Conservation (phyloP, 2,329 filamentous ascomycete species). For the Microascus cirrosus region DNA sequence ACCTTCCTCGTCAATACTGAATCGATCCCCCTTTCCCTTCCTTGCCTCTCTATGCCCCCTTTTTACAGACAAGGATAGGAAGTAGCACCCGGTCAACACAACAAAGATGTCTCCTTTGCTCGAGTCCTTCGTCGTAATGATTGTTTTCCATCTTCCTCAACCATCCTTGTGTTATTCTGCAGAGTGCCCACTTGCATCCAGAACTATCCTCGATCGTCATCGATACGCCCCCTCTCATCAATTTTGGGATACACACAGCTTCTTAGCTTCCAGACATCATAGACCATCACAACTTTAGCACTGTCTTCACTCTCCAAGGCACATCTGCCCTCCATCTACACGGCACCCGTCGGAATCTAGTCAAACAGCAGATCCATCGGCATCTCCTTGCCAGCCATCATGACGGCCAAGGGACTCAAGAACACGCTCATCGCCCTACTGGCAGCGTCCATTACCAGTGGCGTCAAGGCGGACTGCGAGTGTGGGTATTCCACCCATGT, state of each 20-base stretch:
- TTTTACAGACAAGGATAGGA: neutral
- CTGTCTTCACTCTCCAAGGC: neutral
- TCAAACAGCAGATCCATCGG: neutral
- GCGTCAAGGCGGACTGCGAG: conserved; percentile 42
- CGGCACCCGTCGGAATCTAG: neutral
- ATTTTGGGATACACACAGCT: neutral
- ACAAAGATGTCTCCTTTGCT: neutral
- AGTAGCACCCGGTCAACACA: neutral
- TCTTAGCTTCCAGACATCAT: conserved; percentile 1
- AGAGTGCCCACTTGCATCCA: neutral
- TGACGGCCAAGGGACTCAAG: neutral
- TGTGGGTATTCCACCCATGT: conserved; percentile 57
- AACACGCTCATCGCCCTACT: neutral
- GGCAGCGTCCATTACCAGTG: neutral
- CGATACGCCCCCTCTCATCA: neutral
- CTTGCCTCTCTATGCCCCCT: neutral
- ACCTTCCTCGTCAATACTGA: neutral
- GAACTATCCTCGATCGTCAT: neutral
- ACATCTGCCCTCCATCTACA: neutral
- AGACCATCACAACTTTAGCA: neutral
- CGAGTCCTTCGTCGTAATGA: neutral
- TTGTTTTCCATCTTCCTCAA: neutral
- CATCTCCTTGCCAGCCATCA: neutral
- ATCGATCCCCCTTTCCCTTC: neutral
- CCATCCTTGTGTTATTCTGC: neutral